A percentile compares a stretch with the other conserved stretches of the same genome.
These are phyloP conservation scores for Chaetomium olivaceum DNA, from an alignment of 2,329 filamentous ascomycete genomes.

Conservation along the genomic window DNA sequence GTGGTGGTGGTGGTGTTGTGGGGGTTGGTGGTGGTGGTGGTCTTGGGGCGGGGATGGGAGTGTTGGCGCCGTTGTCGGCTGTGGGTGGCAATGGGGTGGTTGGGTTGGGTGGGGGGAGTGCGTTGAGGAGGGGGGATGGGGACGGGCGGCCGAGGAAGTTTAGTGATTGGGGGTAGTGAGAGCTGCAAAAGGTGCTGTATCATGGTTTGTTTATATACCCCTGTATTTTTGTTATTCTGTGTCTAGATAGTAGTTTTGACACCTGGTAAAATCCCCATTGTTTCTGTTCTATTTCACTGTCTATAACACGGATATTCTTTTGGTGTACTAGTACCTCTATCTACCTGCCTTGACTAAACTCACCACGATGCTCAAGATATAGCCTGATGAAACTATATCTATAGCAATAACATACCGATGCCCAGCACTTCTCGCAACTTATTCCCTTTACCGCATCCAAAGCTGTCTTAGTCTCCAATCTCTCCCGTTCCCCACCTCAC, in stretches of 20 bases:
- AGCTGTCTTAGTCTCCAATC: neutral
- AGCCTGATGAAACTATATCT: neutral
- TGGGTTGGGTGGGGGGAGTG: neutral
- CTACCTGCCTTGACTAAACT: neutral
- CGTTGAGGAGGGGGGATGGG: neutral
- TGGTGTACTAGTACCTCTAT: neutral
- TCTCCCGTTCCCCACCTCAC: neutral
- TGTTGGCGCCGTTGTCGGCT: neutral
- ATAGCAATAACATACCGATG: too few relatives aligned
- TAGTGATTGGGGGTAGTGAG: neutral
- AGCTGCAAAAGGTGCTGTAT: neutral
- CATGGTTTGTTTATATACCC: neutral
- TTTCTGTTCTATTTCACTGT: neutral
- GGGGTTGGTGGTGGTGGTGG: neutral
- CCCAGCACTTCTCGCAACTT: too few relatives aligned
- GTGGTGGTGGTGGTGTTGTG: neutral
- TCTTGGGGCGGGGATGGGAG: neutral
- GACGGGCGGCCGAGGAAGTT: neutral
- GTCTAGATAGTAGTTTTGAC: neutral
- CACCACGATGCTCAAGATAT: neutral
- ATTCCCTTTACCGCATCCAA: too few relatives aligned
- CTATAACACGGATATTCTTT: neutral
- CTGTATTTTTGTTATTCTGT: neutral
- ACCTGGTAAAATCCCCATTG: neutral
- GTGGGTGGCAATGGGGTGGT: neutral